phyloP scores from a whole-genome alignment of 371 early-diverging fungal genomes.

The Mucor velutinosus region DNA sequence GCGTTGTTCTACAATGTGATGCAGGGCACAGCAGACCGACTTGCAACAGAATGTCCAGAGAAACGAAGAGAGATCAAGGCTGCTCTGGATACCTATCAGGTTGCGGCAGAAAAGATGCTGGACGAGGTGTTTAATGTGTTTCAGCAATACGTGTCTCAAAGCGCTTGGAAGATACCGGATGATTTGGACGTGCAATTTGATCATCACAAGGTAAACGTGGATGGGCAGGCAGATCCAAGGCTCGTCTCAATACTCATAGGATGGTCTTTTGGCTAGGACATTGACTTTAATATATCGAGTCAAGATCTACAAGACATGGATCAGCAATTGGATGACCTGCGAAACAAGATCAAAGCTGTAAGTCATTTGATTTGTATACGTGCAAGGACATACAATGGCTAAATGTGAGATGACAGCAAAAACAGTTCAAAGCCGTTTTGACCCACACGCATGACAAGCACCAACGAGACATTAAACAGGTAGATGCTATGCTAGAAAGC shows the following conservation, averaged over 20 bases:
- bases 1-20: constrained; percentile 9
- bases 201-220: constrained; percentile 7
- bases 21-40: constrained; percentile 10
- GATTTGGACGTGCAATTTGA: constrained; percentile 4
- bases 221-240: not conserved
- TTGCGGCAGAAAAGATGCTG: not conserved
- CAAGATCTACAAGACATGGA: constrained; percentile 4
- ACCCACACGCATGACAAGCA: not conserved
- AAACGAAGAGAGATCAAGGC: constrained; percentile 1
- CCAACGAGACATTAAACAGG: not conserved
- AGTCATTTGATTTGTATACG: not conserved
- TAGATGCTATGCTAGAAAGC: not conserved
- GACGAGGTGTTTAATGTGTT: constrained; percentile 7
- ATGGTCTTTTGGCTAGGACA: not conserved
- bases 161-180: constrained; percentile 8
- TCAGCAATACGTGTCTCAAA: constrained; percentile 10
- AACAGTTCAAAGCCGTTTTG: not conserved
- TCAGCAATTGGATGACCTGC: not conserved
- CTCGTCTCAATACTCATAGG: too few species aligned
- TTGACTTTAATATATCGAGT: not conserved
- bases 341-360: constrained; percentile 8
- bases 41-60: constrained; percentile 1
- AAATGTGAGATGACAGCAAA: not conserved
- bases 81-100: not conserved
- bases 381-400: not conserved